Base-by-base conservation (phyloP, 306 rosid species). In the Aeschynomene evenia region DNA sequence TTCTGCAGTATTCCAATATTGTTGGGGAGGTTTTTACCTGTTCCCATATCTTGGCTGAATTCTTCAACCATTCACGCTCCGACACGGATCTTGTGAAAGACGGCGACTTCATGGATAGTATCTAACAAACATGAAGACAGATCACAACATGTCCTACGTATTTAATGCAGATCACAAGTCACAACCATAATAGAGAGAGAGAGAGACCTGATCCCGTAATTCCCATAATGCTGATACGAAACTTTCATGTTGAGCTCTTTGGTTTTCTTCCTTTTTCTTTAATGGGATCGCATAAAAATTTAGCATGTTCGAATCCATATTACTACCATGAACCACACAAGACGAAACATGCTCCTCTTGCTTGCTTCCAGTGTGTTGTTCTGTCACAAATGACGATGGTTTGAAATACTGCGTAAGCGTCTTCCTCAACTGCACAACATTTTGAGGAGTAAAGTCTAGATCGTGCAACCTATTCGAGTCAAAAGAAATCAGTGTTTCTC, bases 1-100 rank as follows among this genome's bases (percentile, higher is more conserved):
- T 77, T 81, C 73, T 89, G 63, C 77, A 71, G 72, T 92, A 92
- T 60, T 89, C 96, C 16, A 77, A 73, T 65, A 92, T 81, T 3
- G 85, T 80, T 21, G 95, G 82, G 51, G 98, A 89, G 85, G 42
- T 87, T 75, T 83, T 92, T 74, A 89, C 86, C 59, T 75, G 75
- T 33, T 89, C 98, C 98, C 98, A 92, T 74, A 87, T 88, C 81
- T 89, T 88, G 48, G 84, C 92, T 10, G 95, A 86, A 83, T 83
- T 86, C 77, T 88, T 92, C 78, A 92, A 79, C 98, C 98, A 89
- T 61, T 92, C 96, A 8, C 98, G 98, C 77, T 92, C 98, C 9
- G 87, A 83, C 19, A 83, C 73, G 2, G 91, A 71, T 72, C 88
- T 87, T 1, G 79, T 50, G 62, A 89, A 89, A 28, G 92, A 86